phyloP scores from a whole-genome alignment of 192 early-diverging fungal genomes.

The Spizellomyces punctatus region DNA sequence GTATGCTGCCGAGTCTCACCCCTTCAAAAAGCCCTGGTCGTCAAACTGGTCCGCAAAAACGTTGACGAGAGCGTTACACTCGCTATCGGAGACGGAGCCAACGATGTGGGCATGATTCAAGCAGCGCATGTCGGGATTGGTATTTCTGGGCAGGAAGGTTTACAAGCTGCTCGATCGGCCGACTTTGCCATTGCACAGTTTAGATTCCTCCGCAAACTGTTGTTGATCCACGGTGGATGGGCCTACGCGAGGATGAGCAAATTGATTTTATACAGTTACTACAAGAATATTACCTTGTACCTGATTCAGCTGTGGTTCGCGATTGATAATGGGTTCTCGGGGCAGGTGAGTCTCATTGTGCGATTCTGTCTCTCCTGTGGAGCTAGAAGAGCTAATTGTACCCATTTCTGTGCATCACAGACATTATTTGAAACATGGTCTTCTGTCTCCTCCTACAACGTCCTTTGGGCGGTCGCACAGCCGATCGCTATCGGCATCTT shows the following conservation, averaged over 20 bases:
- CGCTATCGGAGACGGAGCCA: constrained; percentile 98
- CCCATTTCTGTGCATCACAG: constrained; percentile 41
- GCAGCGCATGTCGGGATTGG: constrained; percentile 98
- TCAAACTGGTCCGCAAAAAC: constrained; percentile 92
- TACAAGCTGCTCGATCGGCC: constrained; percentile 93
- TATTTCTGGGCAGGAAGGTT: constrained; percentile 93
- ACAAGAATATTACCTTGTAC: constrained; percentile 99
- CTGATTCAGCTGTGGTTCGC: constrained; percentile 98
- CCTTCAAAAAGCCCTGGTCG: constrained; percentile 96
- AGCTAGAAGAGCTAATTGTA: neutral
- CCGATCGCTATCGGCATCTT: constrained; percentile 95
- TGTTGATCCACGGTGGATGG: constrained; percentile 98
- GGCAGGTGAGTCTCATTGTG: constrained; percentile 49
- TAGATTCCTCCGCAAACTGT: constrained; percentile 87
- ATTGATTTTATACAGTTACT: constrained; percentile 95
- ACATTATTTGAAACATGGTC: constrained; percentile 97
- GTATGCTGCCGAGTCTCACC: constrained; percentile 98
- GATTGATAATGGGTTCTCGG: constrained; percentile 94
- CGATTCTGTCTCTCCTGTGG: neutral
- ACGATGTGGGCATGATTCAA: constrained; percentile 99
- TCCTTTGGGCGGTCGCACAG: constrained; percentile 88
- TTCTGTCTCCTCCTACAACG: constrained; percentile 89
- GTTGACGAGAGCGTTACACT: constrained; percentile 79
- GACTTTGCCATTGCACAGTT: constrained; percentile 99
- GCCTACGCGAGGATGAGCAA: constrained; percentile 93